Evolutionary conservation across 768 basidiomycete genomes (phyloP).

Genomic region (Gelatoporia subvermispora): DNA sequence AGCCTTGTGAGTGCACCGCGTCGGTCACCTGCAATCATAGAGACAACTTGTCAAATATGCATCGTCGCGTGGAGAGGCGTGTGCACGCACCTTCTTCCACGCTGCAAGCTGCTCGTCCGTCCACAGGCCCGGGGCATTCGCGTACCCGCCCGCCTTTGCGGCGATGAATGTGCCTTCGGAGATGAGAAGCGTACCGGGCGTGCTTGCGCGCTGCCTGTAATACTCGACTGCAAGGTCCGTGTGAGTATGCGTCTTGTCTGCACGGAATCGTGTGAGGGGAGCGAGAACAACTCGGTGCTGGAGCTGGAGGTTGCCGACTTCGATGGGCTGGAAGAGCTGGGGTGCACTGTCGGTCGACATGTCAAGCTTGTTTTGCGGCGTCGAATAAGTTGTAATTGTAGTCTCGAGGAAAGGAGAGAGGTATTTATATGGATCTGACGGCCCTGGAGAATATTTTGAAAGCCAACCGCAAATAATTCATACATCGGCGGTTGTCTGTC

Average conservation of each 20-base stretch:
- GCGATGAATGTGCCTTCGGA: slow-evolving; percentile 55
- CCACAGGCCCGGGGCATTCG: slow-evolving; percentile 60
- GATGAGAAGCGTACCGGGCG: slow-evolving; percentile 51
- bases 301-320: slow-evolving; percentile 37
- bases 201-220: slow-evolving; percentile 42
- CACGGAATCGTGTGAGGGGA: slow-evolving; percentile 45
- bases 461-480: too few relatives aligned
- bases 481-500: too few relatives aligned
- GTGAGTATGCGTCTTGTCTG: slow-evolving; percentile 31
- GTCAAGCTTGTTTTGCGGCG: too few relatives aligned
- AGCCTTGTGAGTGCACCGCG: slow-evolving; percentile 48
- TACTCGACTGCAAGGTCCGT: slow-evolving; percentile 36
- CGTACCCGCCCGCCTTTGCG: slow-evolving; percentile 41
- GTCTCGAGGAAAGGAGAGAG: too few relatives aligned
- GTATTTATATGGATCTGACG: too few relatives aligned
- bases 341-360: neutral
- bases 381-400: too few relatives aligned
- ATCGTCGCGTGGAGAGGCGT: slow-evolving; percentile 41
- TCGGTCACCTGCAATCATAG: slow-evolving; percentile 40
- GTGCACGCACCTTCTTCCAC: slow-evolving; percentile 41
- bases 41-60: slow-evolving; percentile 46
- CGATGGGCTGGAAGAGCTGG: slow-evolving; percentile 42
- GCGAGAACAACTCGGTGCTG: slow-evolving; percentile 52
- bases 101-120: slow-evolving; percentile 48
- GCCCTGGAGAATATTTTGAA: too few relatives aligned